Percentiles rank a stretch among this genome's conserved stretches.
phyloP scores from a whole-genome alignment of 2,329 filamentous ascomycete genomes.

The Fonsecaea pedrosoi region DNA sequence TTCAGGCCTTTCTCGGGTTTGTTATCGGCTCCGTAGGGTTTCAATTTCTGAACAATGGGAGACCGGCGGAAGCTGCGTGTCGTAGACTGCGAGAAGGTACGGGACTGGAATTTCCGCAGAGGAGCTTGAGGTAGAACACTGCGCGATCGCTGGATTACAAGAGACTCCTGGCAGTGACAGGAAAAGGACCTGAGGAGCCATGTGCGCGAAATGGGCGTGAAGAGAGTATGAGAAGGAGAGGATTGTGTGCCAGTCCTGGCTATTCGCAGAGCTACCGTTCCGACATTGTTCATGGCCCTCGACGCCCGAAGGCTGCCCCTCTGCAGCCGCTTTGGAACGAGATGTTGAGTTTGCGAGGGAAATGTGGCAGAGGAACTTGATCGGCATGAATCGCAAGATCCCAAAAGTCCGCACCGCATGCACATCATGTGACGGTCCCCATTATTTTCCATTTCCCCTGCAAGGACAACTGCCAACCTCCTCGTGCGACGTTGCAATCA shows the following conservation, averaged over 20 bases:
- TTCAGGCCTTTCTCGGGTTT: conserved; percentile 37
- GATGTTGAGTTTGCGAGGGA: not conserved
- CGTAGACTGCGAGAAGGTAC: conserved; percentile 20
- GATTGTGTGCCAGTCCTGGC: conserved; percentile 31
- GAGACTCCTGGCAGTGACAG: not conserved
- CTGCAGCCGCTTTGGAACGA: not conserved
- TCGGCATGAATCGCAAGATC: not conserved
- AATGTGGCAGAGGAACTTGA: not conserved
- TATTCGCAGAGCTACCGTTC: conserved; percentile 38
- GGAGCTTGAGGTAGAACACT: not conserved
- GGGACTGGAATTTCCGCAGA: conserved; percentile 2
- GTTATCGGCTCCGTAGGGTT: conserved; percentile 31
- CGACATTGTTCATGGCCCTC: conserved; percentile 39
- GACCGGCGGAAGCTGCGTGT: conserved; percentile 25
- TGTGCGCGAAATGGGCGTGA: conserved; percentile 10
- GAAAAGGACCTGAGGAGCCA: conserved; percentile 6
- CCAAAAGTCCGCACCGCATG: not conserved
- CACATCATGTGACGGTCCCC: not conserved
- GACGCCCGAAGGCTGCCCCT: conserved; percentile 14
- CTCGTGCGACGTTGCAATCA: not conserved
- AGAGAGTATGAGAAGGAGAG: conserved; percentile 19
- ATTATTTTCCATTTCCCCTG: not conserved
- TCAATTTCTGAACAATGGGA: conserved; percentile 24
- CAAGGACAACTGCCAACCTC: not conserved
- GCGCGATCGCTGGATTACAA: not conserved